These are phyloP conservation scores for Hypoxylon sp. DNA, from an alignment of 2,329 filamentous ascomycete genomes.

Conservation along the genomic window DNA sequence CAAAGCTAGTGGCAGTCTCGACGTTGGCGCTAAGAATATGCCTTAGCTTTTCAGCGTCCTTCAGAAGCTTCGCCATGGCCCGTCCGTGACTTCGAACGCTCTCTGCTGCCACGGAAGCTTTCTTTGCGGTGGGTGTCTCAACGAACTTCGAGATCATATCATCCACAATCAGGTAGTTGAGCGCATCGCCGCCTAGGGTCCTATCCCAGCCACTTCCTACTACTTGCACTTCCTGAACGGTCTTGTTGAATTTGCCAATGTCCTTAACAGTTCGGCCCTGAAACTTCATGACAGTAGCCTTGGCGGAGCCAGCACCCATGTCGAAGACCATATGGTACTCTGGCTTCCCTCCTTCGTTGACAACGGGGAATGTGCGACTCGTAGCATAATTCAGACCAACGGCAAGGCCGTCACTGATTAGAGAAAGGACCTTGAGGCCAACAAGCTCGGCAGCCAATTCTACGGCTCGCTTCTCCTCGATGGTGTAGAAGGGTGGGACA, in stretches of 20 bases:
- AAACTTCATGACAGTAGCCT: slow-evolving; percentile 90
- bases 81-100: slow-evolving; percentile 83
- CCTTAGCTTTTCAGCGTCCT: slow-evolving; percentile 88
- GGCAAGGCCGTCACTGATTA: slow-evolving; percentile 91
- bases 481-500: slow-evolving; percentile 89
- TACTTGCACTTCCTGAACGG: slow-evolving; percentile 93
- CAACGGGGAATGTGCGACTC: slow-evolving; percentile 86
- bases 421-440: slow-evolving; percentile 85
- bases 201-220: slow-evolving; percentile 90
- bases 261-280: slow-evolving; percentile 93
- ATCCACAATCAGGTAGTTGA: slow-evolving; percentile 90
- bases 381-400: slow-evolving; percentile 97
- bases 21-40: slow-evolving; percentile 95
- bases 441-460: slow-evolving; percentile 88
- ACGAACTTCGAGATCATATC: slow-evolving; percentile 89
- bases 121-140: slow-evolving; percentile 77
- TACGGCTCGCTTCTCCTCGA: slow-evolving; percentile 89
- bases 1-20: slow-evolving; percentile 84
- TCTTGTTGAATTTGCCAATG: slow-evolving; percentile 94
- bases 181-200: slow-evolving; percentile 87
- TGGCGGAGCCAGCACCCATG: slow-evolving; percentile 96
- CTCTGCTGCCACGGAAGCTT: slow-evolving; percentile 72
- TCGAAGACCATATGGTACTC: slow-evolving; percentile 96
- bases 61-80: slow-evolving; percentile 89
- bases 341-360: slow-evolving; percentile 85